Evolutionary conservation across 2,329 filamentous ascomycete species (phyloP), one percentile per base, ranked within the genome.

Genomic region (Aspergillus piperis): DNA sequence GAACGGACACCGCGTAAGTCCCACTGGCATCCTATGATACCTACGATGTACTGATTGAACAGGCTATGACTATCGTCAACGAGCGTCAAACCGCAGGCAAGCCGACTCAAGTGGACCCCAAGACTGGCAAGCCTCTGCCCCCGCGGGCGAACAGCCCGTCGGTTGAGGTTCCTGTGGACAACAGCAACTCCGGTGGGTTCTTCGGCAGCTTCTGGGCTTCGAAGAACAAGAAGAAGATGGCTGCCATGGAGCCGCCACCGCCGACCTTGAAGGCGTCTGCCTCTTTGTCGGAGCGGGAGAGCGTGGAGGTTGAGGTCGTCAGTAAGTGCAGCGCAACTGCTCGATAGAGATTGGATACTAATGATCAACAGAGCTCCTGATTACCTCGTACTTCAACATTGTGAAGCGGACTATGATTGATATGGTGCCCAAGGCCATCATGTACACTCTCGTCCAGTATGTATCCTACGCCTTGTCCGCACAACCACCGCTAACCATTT

Each of bases 181-280:
- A 78, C 27, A 78, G 76, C 62, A 91, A 91, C 73, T 62, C 65
- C n/a, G 82, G 84, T 62, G 92, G 94, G 39, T 99, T 99, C 85
- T 99, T 99, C 71, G 95, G 95, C 68, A 96, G 91, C 72, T 99
- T 99, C 86, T 99, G 97, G 75, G 92, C 95, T 10, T 93, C 91
- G 73, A 99, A 98, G 86, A 99, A 98, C 82, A 99, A 98, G 88
- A 99, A 99, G 89, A 98, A 97, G 88, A 96, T 96, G 81, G 95
- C 95, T n/a, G 93, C 94, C 51, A 99, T 99, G 95, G 95, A 99
- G 76, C 84, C 95, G 13, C 95, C 95, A 41, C 95, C 95, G 64
- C 87, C 95, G 30, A 94, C 88, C 44, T 86, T 99, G 60, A 99
- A 97, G 82, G 95, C 95, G 36, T 96, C 92, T 3, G 94, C 95